A percentile compares a stretch with the other conserved stretches of the same genome.
phyloP scores from a whole-genome alignment of 2,329 filamentous ascomycete genomes.

The Fusarium avenaceum region DNA sequence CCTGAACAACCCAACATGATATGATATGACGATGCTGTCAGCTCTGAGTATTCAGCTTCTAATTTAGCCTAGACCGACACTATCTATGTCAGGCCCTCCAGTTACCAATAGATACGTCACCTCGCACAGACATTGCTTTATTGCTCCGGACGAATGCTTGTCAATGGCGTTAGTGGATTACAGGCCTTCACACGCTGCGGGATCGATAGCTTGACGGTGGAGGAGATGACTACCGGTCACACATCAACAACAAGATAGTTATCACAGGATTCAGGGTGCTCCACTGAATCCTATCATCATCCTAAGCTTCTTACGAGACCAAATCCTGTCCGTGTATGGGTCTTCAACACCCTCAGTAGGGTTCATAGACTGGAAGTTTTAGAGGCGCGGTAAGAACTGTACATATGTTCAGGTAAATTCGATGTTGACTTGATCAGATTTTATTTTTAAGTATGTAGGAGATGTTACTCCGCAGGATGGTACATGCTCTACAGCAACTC shows the following conservation, averaged over 20 bases:
- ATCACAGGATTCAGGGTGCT: constrained; percentile 28
- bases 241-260: constrained; percentile 7
- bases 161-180: constrained; percentile 26
- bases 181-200: constrained; percentile 24
- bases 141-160: constrained; percentile 24
- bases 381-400: constrained; percentile 15
- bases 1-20: constrained; percentile 39
- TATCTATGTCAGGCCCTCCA: constrained; percentile 23
- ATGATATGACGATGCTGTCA: constrained; percentile 44
- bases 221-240: constrained; percentile 21
- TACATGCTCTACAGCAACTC: constrained; percentile 10
- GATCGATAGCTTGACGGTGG: constrained; percentile 33
- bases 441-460: constrained; percentile 6
- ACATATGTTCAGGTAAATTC: constrained; percentile 11
- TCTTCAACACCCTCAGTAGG: constrained; percentile 12
- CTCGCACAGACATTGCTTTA: constrained; percentile 22
- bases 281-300: constrained; percentile 33
- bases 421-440: constrained; percentile 7
- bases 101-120: constrained; percentile 42
- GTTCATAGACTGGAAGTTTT: constrained; percentile 40
- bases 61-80: constrained; percentile 21
- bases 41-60: constrained; percentile 29
- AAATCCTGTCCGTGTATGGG: constrained; percentile 21
- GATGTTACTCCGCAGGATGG: constrained; percentile 1
- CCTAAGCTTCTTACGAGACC: constrained; percentile 40